A percentile compares a stretch with the other conserved stretches of the same genome.
These are phyloP conservation scores for Mortierella sp. DNA, from an alignment of 371 early-diverging fungal species.

Conservation along the genomic window DNA sequence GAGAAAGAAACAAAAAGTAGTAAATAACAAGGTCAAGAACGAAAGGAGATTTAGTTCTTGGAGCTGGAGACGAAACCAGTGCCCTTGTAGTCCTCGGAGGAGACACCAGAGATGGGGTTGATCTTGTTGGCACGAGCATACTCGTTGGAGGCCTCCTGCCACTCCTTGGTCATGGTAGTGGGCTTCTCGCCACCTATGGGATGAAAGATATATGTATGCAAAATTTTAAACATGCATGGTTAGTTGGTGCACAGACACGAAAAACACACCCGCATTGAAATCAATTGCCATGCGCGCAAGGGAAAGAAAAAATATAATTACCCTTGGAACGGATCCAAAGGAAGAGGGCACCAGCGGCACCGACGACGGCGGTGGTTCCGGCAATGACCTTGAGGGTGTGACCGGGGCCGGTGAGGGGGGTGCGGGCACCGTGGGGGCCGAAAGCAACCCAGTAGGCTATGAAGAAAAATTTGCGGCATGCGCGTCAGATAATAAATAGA, in stretches of 20 bases:
- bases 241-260: not conserved
- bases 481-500: not conserved
- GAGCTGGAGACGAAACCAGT: constrained; percentile 73
- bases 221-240: not conserved
- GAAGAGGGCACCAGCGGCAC: constrained; percentile 75
- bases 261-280: no score
- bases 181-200: constrained; percentile 74
- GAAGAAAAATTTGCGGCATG: not conserved
- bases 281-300: not conserved
- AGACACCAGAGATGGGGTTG: constrained; percentile 92
- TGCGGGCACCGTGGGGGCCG: constrained; percentile 94
- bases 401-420: constrained; percentile 81
- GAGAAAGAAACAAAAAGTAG: not conserved
- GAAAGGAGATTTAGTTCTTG: constrained; percentile 40
- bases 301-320: constrained; percentile 62
- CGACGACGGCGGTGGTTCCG: constrained; percentile 77
- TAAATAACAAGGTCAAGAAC: not conserved
- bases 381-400: constrained; percentile 79
- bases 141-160: constrained; percentile 93
- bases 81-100: constrained; percentile 89
- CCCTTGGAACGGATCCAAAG: constrained; percentile 75
- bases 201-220: constrained; percentile 10
- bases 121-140: constrained; percentile 85
- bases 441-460: constrained; percentile 94
- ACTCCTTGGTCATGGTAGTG: constrained; percentile 88